A percentile compares a stretch with the other conserved stretches of the same genome.
Evolutionary conservation across 2,329 filamentous ascomycete genomes (phyloP).

Genomic region (Sarocladium oryzae): DNA sequence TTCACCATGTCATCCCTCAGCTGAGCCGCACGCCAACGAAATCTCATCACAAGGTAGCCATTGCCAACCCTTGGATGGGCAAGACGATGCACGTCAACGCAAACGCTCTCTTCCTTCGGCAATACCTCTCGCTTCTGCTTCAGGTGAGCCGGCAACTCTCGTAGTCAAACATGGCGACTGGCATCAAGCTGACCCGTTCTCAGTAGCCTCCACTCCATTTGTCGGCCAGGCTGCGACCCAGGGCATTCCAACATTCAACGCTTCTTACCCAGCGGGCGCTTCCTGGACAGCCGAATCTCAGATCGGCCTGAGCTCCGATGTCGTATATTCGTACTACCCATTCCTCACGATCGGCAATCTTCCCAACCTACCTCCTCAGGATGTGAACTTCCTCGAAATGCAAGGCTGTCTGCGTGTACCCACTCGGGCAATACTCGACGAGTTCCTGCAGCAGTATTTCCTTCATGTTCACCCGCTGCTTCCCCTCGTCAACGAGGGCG

Average conservation of each 20-base stretch:
- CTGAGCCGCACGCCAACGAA: not conserved
- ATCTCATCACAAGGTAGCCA: not conserved
- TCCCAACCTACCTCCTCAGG: slow-evolving; percentile 33
- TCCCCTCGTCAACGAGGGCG: slow-evolving; percentile 37
- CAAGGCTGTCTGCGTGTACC: slow-evolving; percentile 41
- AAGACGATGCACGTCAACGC: no score
- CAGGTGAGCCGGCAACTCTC: not conserved
- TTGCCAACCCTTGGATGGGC: not conserved
- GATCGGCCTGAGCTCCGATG: slow-evolving; percentile 21
- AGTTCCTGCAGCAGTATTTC: slow-evolving; percentile 43
- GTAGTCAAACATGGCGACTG: not conserved
- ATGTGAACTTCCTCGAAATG: slow-evolving; percentile 38
- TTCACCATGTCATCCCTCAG: not conserved
- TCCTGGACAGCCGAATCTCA: slow-evolving; percentile 22
- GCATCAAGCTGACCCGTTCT: not conserved
- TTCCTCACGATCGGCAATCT: slow-evolving; percentile 30
- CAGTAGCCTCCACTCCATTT: not conserved
- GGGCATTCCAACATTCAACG: slow-evolving; percentile 1
- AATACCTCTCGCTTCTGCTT: not conserved
- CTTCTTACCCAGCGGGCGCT: not conserved
- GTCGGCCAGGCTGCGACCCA: not conserved
- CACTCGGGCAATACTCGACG: slow-evolving; percentile 32
- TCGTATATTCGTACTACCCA: slow-evolving; percentile 38
- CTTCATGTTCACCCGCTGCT: slow-evolving; percentile 39
- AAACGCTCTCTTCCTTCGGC: not conserved